phyloP scores from a whole-genome alignment of 306 rosid genomes.

The Sphenostylis stenocarpa region DNA sequence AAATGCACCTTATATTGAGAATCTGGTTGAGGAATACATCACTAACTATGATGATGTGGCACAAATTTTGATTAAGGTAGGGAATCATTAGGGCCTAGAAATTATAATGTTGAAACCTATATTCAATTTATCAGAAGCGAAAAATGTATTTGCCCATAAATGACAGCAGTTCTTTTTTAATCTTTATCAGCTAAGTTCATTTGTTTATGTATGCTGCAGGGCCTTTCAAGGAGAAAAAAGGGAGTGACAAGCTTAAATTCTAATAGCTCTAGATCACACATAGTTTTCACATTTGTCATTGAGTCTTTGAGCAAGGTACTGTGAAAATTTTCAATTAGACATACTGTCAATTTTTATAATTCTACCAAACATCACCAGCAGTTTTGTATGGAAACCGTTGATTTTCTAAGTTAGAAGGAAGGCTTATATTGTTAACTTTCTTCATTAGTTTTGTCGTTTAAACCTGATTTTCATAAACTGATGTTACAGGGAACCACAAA shows the following conservation, averaged over 20 bases:
- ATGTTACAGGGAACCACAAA: conserved; percentile 63
- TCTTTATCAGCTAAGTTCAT: conserved; percentile 21
- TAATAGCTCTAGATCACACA: conserved; percentile 83
- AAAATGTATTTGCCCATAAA: too few relatives aligned
- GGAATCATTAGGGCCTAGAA: neutral
- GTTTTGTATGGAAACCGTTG: neutral
- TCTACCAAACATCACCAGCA: neutral
- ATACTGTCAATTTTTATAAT: conserved; percentile 33
- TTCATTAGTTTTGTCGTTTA: conserved; percentile 8
- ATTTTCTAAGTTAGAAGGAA: neutral
- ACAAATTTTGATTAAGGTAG: conserved; percentile 86
- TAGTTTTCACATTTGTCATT: conserved; percentile 71
- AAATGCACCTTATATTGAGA: conserved; percentile 69
- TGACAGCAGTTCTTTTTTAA: neutral
- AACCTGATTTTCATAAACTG: conserved; percentile 20
- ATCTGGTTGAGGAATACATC: conserved; percentile 90
- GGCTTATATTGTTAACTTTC: neutral
- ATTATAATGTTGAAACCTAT: conserved; percentile 21
- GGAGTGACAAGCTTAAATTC: conserved; percentile 79
- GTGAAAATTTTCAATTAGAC: conserved; percentile 12
- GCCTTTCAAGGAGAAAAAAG: conserved; percentile 84
- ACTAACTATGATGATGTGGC: conserved; percentile 78
- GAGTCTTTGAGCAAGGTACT: conserved; percentile 92
- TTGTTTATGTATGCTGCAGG: conserved; percentile 54
- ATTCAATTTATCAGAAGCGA: neutral